A percentile compares a stretch with the other conserved stretches of the same genome.
These are phyloP conservation scores for Boletus rubroflammeus DNA, from an alignment of 768 basidiomycete genomes.

Conservation along the genomic window DNA sequence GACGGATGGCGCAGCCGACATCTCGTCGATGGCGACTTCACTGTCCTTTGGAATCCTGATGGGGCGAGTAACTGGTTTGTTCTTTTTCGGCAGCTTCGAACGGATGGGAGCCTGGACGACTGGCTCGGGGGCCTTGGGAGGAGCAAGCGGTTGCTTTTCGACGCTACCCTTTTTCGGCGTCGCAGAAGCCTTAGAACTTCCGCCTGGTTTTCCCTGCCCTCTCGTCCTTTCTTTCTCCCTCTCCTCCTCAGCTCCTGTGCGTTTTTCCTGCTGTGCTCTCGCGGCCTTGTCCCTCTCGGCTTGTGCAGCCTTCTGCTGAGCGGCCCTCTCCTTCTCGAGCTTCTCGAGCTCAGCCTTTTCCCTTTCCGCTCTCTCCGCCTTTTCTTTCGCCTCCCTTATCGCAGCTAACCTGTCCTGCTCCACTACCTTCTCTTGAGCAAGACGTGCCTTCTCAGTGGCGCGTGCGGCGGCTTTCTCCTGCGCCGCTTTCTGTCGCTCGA, in stretches of 20 bases:
- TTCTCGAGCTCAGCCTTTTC: slow-evolving; percentile 39
- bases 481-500: slow-evolving; percentile 53
- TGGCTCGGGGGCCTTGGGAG: slow-evolving; percentile 32
- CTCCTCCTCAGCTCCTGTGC: slow-evolving; percentile 27
- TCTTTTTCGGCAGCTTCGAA: slow-evolving; percentile 84
- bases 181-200: slow-evolving; percentile 22
- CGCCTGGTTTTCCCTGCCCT: slow-evolving; percentile 23
- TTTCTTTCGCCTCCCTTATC: slow-evolving; percentile 39
- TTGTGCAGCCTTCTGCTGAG: slow-evolving; percentile 31
- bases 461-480: slow-evolving; percentile 54
- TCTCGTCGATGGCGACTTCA: slow-evolving; percentile 38
- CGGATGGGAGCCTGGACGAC: slow-evolving; percentile 65
- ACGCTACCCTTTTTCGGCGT: slow-evolving; percentile 14
- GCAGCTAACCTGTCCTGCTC: slow-evolving; percentile 49
- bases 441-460: slow-evolving; percentile 51
- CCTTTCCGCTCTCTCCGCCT: slow-evolving; percentile 32
- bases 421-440: slow-evolving; percentile 49
- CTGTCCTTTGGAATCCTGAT: slow-evolving; percentile 62
- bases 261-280: slow-evolving; percentile 34
- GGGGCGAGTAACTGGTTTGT: slow-evolving; percentile 58
- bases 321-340: slow-evolving; percentile 36
- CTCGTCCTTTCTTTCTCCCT: slow-evolving; percentile 30
- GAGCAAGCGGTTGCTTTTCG: slow-evolving; percentile 19
- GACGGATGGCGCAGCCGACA: slow-evolving; percentile 42
- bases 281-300: slow-evolving; percentile 36